Percentiles rank a stretch among this genome's conserved stretches.
Evolutionary conservation across 2,329 filamentous ascomycete species (phyloP).

Genomic region (Monilinia polystroma): DNA sequence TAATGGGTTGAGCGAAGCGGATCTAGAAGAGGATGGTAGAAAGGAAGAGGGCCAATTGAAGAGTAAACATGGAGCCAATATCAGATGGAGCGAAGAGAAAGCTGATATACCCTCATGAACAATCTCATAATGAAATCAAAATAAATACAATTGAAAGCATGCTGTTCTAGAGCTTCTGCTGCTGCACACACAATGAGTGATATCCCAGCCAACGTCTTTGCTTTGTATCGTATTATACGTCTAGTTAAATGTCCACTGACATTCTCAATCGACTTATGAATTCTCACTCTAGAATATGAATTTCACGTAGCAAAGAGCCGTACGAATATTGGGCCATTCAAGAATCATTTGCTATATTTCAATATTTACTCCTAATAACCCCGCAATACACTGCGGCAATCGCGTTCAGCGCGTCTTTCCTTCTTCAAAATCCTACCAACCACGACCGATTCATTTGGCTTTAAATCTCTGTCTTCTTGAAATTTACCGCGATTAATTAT

Average conservation of each 20-base stretch:
- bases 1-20: slow-evolving; percentile 49
- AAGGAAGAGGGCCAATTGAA: slow-evolving; percentile 43
- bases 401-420: slow-evolving; percentile 7
- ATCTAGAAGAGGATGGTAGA: slow-evolving; percentile 35
- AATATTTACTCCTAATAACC: neutral
- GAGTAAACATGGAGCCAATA: slow-evolving; percentile 46
- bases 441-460: neutral
- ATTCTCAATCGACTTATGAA: neutral
- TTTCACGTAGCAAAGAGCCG: neutral
- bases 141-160: neutral
- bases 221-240: neutral
- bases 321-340: neutral
- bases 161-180: neutral
- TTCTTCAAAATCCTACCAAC: neutral
- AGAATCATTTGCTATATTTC: neutral
- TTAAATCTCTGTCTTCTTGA: neutral
- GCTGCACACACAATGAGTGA: too few relatives aligned
- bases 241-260: neutral
- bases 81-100: slow-evolving; percentile 44
- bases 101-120: neutral
- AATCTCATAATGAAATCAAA: neutral
- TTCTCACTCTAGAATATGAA: neutral
- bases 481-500: neutral
- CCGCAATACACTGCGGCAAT: slow-evolving; percentile 8
- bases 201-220: neutral